phyloP scores from a whole-genome alignment of 164 flowering plant genomes.

The Aristolochia californica region DNA sequence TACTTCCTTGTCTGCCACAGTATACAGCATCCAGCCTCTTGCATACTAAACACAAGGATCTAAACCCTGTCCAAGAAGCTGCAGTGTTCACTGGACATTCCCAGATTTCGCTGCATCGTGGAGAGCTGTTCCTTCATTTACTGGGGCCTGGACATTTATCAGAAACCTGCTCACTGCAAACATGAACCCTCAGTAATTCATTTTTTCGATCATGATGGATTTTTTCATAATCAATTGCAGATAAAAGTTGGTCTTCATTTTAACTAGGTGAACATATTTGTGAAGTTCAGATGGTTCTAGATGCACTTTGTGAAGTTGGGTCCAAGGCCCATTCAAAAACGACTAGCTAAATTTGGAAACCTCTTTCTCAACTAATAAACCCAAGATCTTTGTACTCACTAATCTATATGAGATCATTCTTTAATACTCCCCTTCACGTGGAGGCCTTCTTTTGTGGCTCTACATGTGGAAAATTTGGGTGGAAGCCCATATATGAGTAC shows the following conservation, averaged over 20 bases:
- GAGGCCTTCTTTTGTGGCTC: no score
- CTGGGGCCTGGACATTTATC: slow-evolving; percentile 19
- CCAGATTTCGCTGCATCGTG: slow-evolving; percentile 74
- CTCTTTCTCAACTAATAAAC: no score
- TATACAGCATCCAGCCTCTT: slow-evolving; percentile 81
- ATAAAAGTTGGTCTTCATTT: slow-evolving; percentile 12
- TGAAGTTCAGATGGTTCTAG: slow-evolving; percentile 42
- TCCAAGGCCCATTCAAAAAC: no score
- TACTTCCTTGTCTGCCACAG: slow-evolving; percentile 90
- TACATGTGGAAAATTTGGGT: no score
- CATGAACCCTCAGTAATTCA: slow-evolving; percentile 12
- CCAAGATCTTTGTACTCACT: no score
- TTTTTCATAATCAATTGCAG: background rate
- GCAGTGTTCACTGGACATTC: slow-evolving; percentile 36
- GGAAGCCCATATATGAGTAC: no score
- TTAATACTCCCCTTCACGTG: no score
- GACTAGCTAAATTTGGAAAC: no score
- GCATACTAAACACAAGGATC: slow-evolving; percentile 79
- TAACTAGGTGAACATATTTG: slow-evolving; percentile 12
- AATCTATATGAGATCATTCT: no score
- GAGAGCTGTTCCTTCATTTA: slow-evolving; percentile 34
- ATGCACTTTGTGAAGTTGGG: no score
- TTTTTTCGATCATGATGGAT: slow-evolving; percentile 5
- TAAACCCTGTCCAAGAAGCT: slow-evolving; percentile 71
- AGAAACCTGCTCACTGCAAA: slow-evolving; percentile 13